Base-by-base conservation (phyloP, 768 basidiomycete species). In the Podaxis mareebaensis region DNA sequence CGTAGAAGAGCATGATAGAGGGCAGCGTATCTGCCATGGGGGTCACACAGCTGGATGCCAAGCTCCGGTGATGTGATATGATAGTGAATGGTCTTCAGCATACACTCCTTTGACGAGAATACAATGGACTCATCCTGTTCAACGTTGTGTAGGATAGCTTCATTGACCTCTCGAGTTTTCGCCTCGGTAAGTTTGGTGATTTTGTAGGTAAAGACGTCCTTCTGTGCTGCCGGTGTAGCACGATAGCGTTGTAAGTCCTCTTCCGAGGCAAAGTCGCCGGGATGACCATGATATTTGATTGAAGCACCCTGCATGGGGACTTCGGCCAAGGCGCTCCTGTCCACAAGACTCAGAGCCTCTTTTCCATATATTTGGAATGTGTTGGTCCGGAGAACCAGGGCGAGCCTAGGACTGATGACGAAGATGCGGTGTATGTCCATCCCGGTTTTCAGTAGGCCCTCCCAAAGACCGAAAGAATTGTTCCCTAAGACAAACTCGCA, bases 391-490 rank as follows among this genome's bases (percentile, higher is more conserved):
- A 76, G 63, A 17, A 74, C 61, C 11, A 74, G 53, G 10, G 68
- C 68, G 36, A 75, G 62, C 10, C 66, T 65, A 11, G 74, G 76
- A 63, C 75, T 73, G 61, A 75, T 48, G 30, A 75, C 66, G 53
- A 66, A 76, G 6, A 77, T 61, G 10, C 68, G 63, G 42, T 75
- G 71, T 1, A 75, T 39, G 4, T 54, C 59, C 12, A 59, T 46
- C 13, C 3, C 3, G 10, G 54, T 65, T 3, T 13, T 28, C 22
- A 66, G 12, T 3, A 59, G 4, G 26, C 75, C 74, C 64, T 76
- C 75, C 71, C 69, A 72, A 11, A 76, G 56, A 5, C 75, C 74
- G 39, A 74, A 73, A 11, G 70, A 59, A 51, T 73, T 73, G 38
- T 65, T 42, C n/a, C 67, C 65, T 20, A 76, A 48, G 15, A 74